phyloP scores from a whole-genome alignment of 2,329 filamentous ascomycete genomes.

The Botryotinia globosa region DNA sequence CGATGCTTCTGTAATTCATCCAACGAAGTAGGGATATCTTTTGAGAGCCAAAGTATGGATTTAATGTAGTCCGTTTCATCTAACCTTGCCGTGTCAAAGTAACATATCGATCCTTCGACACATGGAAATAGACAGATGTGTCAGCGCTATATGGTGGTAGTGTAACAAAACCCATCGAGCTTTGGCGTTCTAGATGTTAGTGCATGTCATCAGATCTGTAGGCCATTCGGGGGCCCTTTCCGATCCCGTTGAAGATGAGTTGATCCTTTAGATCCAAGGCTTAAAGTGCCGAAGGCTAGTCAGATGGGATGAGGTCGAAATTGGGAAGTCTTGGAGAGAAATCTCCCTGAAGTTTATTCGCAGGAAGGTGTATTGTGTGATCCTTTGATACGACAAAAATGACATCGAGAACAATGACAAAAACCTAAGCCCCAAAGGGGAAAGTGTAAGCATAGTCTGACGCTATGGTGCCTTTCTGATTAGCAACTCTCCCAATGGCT shows the following conservation, averaged over 20 bases:
- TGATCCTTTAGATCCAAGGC: background rate
- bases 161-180: background rate
- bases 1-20: background rate
- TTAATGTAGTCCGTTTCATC: background rate
- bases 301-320: too few species aligned
- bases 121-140: background rate
- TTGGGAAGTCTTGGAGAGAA: background rate
- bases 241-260: background rate
- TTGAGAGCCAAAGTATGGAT: background rate
- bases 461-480: background rate
- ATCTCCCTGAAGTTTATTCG: background rate
- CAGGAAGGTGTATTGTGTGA: background rate
- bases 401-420: background rate
- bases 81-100: background rate
- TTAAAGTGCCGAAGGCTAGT: background rate
- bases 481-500: background rate
- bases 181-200: background rate
- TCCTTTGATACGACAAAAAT: background rate
- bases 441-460: background rate
- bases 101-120: background rate
- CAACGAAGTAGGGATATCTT: background rate
- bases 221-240: background rate
- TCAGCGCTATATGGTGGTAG: background rate
- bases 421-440: background rate
- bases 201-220: background rate